Percentiles rank a stretch among this genome's conserved stretches.
Conservation (phyloP, 202 grass and related monocot species). For the Schoenoplectus tabernaemontani region DNA sequence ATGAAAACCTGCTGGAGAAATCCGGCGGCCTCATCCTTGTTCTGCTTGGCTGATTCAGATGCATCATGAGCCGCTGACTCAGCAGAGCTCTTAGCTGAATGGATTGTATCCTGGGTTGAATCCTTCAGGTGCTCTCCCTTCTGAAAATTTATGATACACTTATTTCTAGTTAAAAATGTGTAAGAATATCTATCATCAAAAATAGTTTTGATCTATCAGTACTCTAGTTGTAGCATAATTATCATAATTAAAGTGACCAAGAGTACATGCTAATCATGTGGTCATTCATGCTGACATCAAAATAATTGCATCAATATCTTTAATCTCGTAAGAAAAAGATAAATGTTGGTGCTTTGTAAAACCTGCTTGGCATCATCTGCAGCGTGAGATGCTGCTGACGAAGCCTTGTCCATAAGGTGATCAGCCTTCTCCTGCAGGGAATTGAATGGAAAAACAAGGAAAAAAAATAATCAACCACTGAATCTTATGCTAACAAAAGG, state of each 20-base stretch:
- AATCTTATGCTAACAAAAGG: not conserved
- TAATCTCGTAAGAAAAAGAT: not conserved
- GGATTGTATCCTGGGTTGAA: not conserved
- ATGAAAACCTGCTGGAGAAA: conserved; percentile 12
- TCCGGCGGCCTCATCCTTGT: conserved; percentile 2
- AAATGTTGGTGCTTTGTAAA: not conserved
- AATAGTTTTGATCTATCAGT: not conserved
- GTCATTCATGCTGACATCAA: not conserved
- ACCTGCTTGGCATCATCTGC: not conserved
- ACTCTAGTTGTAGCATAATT: not conserved
- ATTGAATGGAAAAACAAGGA: not conserved
- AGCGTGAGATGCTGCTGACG: not conserved
- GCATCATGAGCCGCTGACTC: not conserved
- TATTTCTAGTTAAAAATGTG: not conserved
- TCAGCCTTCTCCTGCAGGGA: conserved; percentile 7
- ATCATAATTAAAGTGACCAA: not conserved
- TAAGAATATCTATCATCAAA: not conserved
- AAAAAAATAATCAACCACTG: not conserved
- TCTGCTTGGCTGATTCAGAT: not conserved
- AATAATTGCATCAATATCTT: not conserved
- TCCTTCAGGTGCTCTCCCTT: not conserved
- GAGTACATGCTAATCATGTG: not conserved
- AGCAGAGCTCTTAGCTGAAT: not conserved
- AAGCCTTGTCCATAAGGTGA: conserved; percentile 4
- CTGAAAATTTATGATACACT: conserved; percentile 5